phyloP scores from a whole-genome alignment of 805 yeast species.

The Metschnikowia dekortorum region DNA sequence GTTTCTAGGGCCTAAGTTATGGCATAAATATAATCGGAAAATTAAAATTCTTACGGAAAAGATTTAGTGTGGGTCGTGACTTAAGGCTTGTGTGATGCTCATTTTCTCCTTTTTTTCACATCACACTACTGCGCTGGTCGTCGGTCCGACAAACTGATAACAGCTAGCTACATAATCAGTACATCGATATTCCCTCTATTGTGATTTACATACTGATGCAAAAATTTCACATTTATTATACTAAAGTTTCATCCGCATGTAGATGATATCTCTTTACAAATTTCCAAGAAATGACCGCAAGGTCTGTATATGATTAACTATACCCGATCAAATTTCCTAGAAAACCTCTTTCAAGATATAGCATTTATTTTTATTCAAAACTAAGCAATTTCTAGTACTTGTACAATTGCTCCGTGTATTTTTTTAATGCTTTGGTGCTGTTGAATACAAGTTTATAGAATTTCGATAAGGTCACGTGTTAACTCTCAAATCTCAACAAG shows the following conservation, averaged over 20 bases:
- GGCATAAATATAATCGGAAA: neutral
- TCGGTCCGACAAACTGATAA: neutral
- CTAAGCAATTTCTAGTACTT: too few relatives aligned
- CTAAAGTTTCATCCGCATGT: too few relatives aligned
- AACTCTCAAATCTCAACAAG: neutral
- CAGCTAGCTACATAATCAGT: neutral
- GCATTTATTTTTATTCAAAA: too few relatives aligned
- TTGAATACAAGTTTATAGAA: neutral
- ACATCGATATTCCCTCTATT: neutral
- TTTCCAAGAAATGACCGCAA: too few relatives aligned
- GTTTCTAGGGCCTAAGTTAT: neutral
- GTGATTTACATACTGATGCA: neutral
- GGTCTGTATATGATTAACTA: too few relatives aligned
- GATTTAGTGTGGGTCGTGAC: neutral
- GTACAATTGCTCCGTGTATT: too few relatives aligned
- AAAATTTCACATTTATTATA: too few relatives aligned
- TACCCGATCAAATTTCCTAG: too few relatives aligned
- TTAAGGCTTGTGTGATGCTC: neutral
- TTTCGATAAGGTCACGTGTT: conserved; percentile 3
- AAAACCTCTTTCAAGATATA: too few relatives aligned
- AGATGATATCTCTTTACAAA: too few relatives aligned
- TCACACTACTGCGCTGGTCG: conserved; percentile 6
- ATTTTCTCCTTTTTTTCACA: conserved; percentile 10
- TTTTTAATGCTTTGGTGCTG: neutral
- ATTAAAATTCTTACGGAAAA: neutral